Base-by-base conservation (phyloP, 805 yeast species). In the Schwanniomyces polymorphus region DNA sequence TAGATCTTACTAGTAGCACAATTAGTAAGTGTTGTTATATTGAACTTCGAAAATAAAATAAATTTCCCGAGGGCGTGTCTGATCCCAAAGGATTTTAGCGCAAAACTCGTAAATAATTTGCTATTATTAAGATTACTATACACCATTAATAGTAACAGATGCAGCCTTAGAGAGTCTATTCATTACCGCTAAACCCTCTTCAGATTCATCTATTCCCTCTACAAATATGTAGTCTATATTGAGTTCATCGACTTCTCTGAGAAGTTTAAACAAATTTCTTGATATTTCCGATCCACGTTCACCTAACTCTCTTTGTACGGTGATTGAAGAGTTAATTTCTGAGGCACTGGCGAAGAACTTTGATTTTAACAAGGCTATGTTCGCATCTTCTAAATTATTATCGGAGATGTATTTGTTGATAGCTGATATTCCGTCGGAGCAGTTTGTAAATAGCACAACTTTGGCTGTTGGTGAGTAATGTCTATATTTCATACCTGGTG, bases 401-500 rank as follows among this genome's bases (percentile, higher is more conserved):
- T 52, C 49, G 1, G 43, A 26, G 12, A 71, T 43, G 43, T 63
- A 70, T 3, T 54, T 46, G 12, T 59, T 40, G 4, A 80, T 55
- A 1, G 70, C 75, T 1, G 49, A 42, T 2, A 48, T 53, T 0
- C 84, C 79, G 46, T 79, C 72, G 0, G 72, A 74, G 41, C 81
- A 72, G 23, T 81, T 76, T 21, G 73, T 65, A 51, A 90, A 81
- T 5, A 91, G 65, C 0, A 86, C 70, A 3, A 94, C 98, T 48
- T 79, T 82, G 0, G 97, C 97, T 1, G 78, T 78, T 3, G 99
- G 99, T 0, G 97, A 88, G 64, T 94, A 94, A 64, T 94, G 99
- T 55, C 88, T 84, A 63, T 94, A 94, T 61, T 94, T 94, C 99
- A 94, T 94, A 0, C 99, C 99, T 0, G 99, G 99, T 0, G 99